Base-by-base conservation (phyloP, 345 rosid genomes). In the Hibiscus trionum region DNA sequence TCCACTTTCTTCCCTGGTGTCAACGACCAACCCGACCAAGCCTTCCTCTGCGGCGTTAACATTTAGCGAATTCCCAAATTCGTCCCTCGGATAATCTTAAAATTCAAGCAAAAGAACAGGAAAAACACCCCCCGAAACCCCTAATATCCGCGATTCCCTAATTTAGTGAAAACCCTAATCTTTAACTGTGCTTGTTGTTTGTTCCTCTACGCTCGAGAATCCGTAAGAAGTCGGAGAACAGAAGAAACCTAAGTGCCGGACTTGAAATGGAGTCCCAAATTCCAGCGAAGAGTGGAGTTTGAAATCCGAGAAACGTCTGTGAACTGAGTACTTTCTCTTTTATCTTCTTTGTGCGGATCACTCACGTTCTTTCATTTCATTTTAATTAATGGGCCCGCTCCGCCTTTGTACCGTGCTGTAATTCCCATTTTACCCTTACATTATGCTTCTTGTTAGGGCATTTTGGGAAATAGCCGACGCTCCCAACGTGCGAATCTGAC, bases 301-400 rank as follows among this genome's bases (percentile, higher is more conserved):
- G 74, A 77, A 84, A 85, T 88, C 98, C 98, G 95, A 75, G 82
- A 88, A 93, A 42, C 91, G 90, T 86, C 90, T 85, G 81, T 66
- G 88, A 82, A 82, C 88, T 81, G 81, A 77, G 47, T 61, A 62
- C 80, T 53, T 66, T 62, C 39, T 68, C 76, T 49, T 67, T 66
- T 66, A 59, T 77, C 78, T 80, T 77, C 78, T 79, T 73, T 65
- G 80, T 79, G 88, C 83, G 88, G 85, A 78, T 79, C 81, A 15
- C 77, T 85, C 86, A 81, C 84, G 90, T 77, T 81, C 82, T 68
- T 60, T 29, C 21, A 64, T 61, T 49, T 58, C 55, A 29, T n/a
- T 21, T 37, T 77, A 69, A 70, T 64, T 64, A 16, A 29, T 37
- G 73, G 80, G 77, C 67, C 85, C 82, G 75, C 73, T 62, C 7